These are phyloP conservation scores for Scleroderma citrinum DNA, from an alignment of 768 basidiomycete species.

Conservation along the genomic window DNA sequence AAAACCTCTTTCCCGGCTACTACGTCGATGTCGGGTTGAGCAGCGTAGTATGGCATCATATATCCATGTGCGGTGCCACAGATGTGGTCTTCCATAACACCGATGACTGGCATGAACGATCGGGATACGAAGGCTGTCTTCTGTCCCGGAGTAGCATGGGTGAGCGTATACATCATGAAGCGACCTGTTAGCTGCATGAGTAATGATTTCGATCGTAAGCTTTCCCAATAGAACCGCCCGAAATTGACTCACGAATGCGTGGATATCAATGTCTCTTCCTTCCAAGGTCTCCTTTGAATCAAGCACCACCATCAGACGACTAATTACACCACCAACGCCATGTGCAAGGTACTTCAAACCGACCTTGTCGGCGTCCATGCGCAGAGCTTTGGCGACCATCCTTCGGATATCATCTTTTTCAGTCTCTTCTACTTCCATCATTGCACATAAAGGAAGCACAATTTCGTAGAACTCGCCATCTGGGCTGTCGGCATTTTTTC, in stretches of 20 bases:
- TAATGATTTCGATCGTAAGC: neutral
- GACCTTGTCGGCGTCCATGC: slow-evolving; percentile 21
- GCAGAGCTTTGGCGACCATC: slow-evolving; percentile 34
- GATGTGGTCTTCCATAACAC: slow-evolving; percentile 42
- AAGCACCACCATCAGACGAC: slow-evolving; percentile 24
- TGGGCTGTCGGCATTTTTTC: neutral
- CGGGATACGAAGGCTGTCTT: slow-evolving; percentile 41
- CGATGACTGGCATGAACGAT: slow-evolving; percentile 39
- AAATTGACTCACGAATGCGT: slow-evolving; percentile 27
- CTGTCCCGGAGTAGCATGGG: slow-evolving; percentile 28
- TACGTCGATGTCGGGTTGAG: neutral
- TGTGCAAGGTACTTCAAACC: slow-evolving; percentile 30
- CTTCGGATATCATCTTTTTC: slow-evolving; percentile 27
- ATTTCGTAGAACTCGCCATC: slow-evolving; percentile 29
- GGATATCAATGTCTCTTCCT: slow-evolving; percentile 25
- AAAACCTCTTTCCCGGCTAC: slow-evolving; percentile 30
- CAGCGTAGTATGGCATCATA: slow-evolving; percentile 44
- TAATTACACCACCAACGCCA: slow-evolving; percentile 32
- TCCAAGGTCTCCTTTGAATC: slow-evolving; percentile 34
- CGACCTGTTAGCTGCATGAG: slow-evolving; percentile 14
- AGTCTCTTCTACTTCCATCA: slow-evolving; percentile 22
- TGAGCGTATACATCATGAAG: slow-evolving; percentile 33
- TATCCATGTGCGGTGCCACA: slow-evolving; percentile 51
- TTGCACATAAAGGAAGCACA: slow-evolving; percentile 27
- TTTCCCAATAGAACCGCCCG: neutral